These are phyloP conservation scores for Populus deltoides DNA, from an alignment of 345 rosid genomes.

Conservation along the genomic window DNA sequence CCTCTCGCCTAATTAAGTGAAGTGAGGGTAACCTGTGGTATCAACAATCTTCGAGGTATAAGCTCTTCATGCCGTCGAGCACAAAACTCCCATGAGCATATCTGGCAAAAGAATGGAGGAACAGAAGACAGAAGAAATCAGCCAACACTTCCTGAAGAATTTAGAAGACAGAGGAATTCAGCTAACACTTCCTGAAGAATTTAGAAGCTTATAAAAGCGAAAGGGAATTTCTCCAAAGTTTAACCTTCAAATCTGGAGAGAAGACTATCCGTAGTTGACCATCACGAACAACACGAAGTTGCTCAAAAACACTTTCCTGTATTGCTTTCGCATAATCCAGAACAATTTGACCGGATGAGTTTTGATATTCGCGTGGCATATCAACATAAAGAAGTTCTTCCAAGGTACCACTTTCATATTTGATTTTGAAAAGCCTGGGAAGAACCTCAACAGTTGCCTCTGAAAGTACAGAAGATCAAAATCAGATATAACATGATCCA, in stretches of 20 bases:
- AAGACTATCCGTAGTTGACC: constrained; percentile 94
- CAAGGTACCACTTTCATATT: constrained; percentile 96
- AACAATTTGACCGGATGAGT: constrained; percentile 88
- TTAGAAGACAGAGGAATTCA: background rate
- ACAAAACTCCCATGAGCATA: constrained; percentile 98
- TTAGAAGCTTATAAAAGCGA: background rate
- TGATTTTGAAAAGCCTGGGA: constrained; percentile 96
- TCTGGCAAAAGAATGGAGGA: constrained; percentile 39
- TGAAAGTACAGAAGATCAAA: constrained; percentile 32
- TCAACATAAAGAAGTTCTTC: constrained; percentile 95
- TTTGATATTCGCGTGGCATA: constrained; percentile 94
- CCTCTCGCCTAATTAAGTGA: background rate
- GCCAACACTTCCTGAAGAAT: background rate
- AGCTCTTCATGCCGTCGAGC: constrained; percentile 98
- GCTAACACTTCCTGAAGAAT: background rate
- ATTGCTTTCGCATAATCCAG: constrained; percentile 98
- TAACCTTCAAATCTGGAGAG: constrained; percentile 90
- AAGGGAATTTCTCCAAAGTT: background rate
- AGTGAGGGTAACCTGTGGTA: constrained; percentile 69
- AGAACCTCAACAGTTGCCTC: constrained; percentile 98
- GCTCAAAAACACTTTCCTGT: constrained; percentile 98
- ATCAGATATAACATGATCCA: constrained; percentile 5
- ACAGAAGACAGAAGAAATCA: constrained; percentile 1
- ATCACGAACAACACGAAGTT: constrained; percentile 98
- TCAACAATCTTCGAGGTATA: constrained; percentile 81